phyloP scores from a whole-genome alignment of 2,329 filamentous ascomycete species.

The Alternaria sp. region DNA sequence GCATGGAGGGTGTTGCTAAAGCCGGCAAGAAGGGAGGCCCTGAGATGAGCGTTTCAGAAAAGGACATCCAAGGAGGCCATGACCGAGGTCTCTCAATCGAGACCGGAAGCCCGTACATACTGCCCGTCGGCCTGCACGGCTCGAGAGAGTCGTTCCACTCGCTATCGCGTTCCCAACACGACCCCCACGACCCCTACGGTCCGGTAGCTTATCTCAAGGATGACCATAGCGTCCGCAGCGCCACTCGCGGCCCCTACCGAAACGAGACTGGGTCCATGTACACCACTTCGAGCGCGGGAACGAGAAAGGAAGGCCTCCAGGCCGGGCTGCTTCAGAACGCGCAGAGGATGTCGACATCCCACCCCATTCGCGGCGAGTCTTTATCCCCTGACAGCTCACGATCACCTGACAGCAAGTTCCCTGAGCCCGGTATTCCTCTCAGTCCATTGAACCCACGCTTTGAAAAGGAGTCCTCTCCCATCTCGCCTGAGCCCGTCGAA shows the following conservation, averaged over 20 bases:
- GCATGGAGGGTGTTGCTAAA: constrained; percentile 67
- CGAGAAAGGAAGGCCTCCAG: constrained; percentile 58
- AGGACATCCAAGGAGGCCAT: constrained; percentile 46
- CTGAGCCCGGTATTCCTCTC: constrained; percentile 40
- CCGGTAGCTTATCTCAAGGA: constrained; percentile 66
- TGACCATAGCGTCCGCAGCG: constrained; percentile 49
- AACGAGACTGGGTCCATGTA: constrained; percentile 60
- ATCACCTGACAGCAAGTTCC: constrained; percentile 49
- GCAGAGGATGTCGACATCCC: constrained; percentile 65
- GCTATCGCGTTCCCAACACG: constrained; percentile 76
- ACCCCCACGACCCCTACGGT: constrained; percentile 86
- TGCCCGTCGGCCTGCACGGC: constrained; percentile 80
- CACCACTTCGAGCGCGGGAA: constrained; percentile 60
- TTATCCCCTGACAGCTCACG: constrained; percentile 44
- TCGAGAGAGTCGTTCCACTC: constrained; percentile 89
- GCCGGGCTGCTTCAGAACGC: constrained; percentile 64
- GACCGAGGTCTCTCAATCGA: constrained; percentile 66
- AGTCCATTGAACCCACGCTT: constrained; percentile 45
- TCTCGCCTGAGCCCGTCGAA: constrained; percentile 18
- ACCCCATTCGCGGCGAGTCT: constrained; percentile 55
- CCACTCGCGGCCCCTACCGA: constrained; percentile 34
- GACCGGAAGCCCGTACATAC: constrained; percentile 85
- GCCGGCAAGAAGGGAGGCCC: constrained; percentile 48
- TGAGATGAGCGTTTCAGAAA: constrained; percentile 68
- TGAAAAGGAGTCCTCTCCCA: constrained; percentile 24